These are phyloP conservation scores for Phaeomoniella chlamydospora DNA, from an alignment of 2,329 filamentous ascomycete species.

Conservation along the genomic window DNA sequence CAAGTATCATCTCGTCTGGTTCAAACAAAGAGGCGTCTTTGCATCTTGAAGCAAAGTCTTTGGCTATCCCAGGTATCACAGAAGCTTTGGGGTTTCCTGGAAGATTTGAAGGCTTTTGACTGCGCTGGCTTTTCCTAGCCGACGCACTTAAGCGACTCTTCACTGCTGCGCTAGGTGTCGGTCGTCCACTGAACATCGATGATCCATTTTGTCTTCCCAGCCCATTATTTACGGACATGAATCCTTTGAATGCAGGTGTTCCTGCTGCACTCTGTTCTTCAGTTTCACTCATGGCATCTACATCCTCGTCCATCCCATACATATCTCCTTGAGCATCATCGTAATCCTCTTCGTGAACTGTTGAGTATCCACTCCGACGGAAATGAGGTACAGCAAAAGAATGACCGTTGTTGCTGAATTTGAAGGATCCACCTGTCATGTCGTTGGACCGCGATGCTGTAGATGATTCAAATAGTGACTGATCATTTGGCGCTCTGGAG, in stretches of 20 bases:
- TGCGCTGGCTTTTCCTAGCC: not conserved
- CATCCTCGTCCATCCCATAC: slow-evolving; percentile 16
- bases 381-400: not conserved
- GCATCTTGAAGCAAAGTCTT: slow-evolving; percentile 46
- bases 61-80: slow-evolving; percentile 56
- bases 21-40: slow-evolving; percentile 51
- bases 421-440: not conserved
- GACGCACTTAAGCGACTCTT: not conserved
- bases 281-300: slow-evolving; percentile 12
- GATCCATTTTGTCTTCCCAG: not conserved
- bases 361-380: slow-evolving; percentile 17
- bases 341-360: slow-evolving; percentile 19
- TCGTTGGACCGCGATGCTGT: slow-evolving; percentile 18
- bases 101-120: slow-evolving; percentile 12
- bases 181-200: slow-evolving; percentile 7
- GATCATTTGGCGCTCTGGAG: slow-evolving; percentile 19
- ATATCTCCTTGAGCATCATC: slow-evolving; percentile 21
- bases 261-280: slow-evolving; percentile 3
- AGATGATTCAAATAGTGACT: slow-evolving; percentile 20
- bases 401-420: not conserved
- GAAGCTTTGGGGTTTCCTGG: slow-evolving; percentile 36
- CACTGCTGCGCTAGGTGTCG: slow-evolving; percentile 4
- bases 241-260: slow-evolving; percentile 11
- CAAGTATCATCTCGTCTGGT: slow-evolving; percentile 54
- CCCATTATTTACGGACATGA: slow-evolving; percentile 16